Evolutionary conservation across 2,329 filamentous ascomycete species (phyloP), one percentile per base, ranked within the genome.

Genomic region (Diaporthe velutina): DNA sequence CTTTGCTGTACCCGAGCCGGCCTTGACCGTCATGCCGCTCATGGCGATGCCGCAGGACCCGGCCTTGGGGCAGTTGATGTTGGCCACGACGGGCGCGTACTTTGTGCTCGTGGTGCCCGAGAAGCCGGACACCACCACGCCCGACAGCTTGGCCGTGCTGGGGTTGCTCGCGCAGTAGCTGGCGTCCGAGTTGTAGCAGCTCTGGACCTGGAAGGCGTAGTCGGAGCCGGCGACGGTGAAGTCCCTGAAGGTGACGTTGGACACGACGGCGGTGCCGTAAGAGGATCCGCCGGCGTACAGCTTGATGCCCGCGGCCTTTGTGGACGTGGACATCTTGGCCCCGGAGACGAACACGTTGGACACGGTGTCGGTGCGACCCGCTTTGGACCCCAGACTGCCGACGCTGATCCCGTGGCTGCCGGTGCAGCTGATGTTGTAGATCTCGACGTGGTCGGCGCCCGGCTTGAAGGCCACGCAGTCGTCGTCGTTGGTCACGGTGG

Each of bases 391-490:
- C 17, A 57, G 54, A 9, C 54, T 57, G 54, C 54, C 54, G 17
- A 57, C 54, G 19, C 54, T 57, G 54, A 57, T 35, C 9, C 54
- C 54, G 30, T 57, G 54, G 54, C 54, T 57, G 17, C 54, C 54
- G 30, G 30, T 35, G 54, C 54, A 57, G 54, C 54, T 57, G 54
- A 57, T 57, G 30, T 57, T 17, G 30, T 57, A 57, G 54, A 57
- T 7, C 54, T 57, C 54, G 30, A 57, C 54, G 8, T 35, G 28
- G 54, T 57, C 28, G 54, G 54, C 54, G 17, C 54, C 54, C 7
- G 54, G 54, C 54, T 57, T 57, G 30, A 57, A 57, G 54, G 54
- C 54, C 30, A 57, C 54, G 54, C 54, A 57, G 30, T 57, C 54
- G 19, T 57, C 54, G 17, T 57, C 30, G 10, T 57, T 57, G 30